Conservation (phyloP, 164 flowering plant species). For the Stephania yunnanensis region DNA sequence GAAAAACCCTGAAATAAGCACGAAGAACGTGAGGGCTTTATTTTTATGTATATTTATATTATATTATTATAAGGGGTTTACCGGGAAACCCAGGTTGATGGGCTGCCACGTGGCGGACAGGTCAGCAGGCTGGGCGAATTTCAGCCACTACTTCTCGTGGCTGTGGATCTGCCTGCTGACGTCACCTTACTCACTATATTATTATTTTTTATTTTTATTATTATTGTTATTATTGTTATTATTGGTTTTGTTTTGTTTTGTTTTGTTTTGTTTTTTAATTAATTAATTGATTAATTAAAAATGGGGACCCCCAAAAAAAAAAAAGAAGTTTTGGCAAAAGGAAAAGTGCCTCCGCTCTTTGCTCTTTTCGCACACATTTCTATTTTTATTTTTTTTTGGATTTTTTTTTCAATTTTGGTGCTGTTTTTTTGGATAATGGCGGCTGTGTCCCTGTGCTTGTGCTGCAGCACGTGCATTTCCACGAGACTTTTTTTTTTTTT, state of each 20-base stretch:
- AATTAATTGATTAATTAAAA: no score
- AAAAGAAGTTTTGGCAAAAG: neutral
- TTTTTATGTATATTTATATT: neutral
- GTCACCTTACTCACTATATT: neutral
- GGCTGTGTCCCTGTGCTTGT: neutral
- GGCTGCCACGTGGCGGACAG: slow-evolving; percentile 10
- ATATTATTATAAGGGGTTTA: neutral
- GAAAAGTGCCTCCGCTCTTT: neutral
- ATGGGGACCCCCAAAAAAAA: no score
- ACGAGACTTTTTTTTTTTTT: neutral
- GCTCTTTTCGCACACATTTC: neutral
- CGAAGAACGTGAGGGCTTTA: slow-evolving; percentile 1
- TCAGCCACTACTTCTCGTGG: slow-evolving; percentile 26
- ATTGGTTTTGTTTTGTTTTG: no score
- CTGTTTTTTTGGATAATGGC: neutral
- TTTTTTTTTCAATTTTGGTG: neutral
- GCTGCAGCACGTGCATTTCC: neutral
- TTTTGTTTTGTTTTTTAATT: no score
- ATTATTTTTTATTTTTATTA: no score
- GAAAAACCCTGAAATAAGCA: slow-evolving; percentile 3
- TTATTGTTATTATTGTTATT: neutral
- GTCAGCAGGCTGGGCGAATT: slow-evolving; percentile 9
- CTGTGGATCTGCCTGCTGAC: neutral
- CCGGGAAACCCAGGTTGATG: neutral
- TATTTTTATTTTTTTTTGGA: no score